Conservation (phyloP, 768 basidiomycete genomes). For the Lactarius sanguifluus region DNA sequence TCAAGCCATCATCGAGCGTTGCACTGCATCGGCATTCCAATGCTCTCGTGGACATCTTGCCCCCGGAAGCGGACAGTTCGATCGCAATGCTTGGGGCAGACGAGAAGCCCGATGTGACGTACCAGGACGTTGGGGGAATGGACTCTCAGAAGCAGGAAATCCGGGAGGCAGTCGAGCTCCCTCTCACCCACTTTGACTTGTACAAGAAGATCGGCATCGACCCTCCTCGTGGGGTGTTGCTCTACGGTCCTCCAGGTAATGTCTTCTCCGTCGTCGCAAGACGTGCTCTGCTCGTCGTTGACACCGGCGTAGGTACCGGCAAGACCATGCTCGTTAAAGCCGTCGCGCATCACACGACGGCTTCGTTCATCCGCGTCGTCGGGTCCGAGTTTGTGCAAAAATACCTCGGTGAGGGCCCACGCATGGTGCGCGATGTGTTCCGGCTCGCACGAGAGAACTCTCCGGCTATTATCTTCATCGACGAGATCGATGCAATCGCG, state of each 20-base stretch:
- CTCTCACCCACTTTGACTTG: slow-evolving; percentile 93
- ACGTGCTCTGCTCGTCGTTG: not conserved
- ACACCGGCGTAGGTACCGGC: slow-evolving; percentile 70
- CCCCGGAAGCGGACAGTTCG: slow-evolving; percentile 96
- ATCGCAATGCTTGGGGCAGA: slow-evolving; percentile 94
- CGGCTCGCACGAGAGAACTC: slow-evolving; percentile 95
- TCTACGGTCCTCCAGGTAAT: slow-evolving; percentile 94
- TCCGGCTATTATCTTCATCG: slow-evolving; percentile 98
- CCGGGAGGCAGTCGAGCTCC: slow-evolving; percentile 95
- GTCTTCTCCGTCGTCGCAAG: not conserved
- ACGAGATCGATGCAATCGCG: slow-evolving; percentile 97
- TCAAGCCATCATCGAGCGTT: slow-evolving; percentile 96
- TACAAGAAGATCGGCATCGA: slow-evolving; percentile 99
- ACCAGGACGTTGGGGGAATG: slow-evolving; percentile 95
- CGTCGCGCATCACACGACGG: slow-evolving; percentile 97
- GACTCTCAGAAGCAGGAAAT: slow-evolving; percentile 99
- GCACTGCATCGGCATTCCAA: slow-evolving; percentile 99
- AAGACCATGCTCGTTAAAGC: slow-evolving; percentile 99
- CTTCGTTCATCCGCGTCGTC: slow-evolving; percentile 96
- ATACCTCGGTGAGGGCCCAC: slow-evolving; percentile 97
- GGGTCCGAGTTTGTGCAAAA: slow-evolving; percentile 99
- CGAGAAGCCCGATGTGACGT: slow-evolving; percentile 92
- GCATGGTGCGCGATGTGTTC: slow-evolving; percentile 99
- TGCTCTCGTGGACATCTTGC: slow-evolving; percentile 95
- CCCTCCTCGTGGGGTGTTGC: slow-evolving; percentile 93